phyloP scores from a whole-genome alignment of 768 basidiomycete genomes.

The Leucocoprinus leucothites region DNA sequence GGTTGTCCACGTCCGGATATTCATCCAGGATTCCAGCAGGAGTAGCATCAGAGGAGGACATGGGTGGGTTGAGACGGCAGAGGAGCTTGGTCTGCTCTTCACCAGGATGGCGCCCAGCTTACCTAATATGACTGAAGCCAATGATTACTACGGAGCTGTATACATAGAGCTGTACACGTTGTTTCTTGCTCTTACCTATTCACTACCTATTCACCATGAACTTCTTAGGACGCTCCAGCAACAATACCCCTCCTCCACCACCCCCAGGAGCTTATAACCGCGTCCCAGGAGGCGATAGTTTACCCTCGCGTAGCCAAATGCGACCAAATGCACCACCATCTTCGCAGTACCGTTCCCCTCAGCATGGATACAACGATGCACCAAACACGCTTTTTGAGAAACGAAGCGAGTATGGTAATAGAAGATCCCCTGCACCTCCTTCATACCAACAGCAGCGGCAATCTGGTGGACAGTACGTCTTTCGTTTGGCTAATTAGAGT shows the following conservation, averaged over 20 bases:
- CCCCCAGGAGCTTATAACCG: constrained; percentile 39
- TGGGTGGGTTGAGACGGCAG: neutral
- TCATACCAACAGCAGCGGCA: constrained; percentile 7
- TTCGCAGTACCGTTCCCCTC: constrained; percentile 36
- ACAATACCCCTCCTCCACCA: constrained; percentile 32
- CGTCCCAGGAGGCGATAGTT: constrained; percentile 24
- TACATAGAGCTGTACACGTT: neutral
- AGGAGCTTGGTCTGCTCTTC: too few relatives aligned
- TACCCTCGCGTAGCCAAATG: constrained; percentile 22
- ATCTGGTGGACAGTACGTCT: constrained; percentile 21
- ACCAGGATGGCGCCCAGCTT: neutral
- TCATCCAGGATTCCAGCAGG: constrained; percentile 18
- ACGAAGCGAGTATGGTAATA: constrained; percentile 17
- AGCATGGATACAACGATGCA: constrained; percentile 52
- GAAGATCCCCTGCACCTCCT: constrained; percentile 19
- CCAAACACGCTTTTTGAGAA: constrained; percentile 49
- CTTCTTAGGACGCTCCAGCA: constrained; percentile 43
- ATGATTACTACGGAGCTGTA: neutral
- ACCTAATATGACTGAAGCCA: neutral
- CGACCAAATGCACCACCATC: constrained; percentile 32
- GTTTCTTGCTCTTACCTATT: neutral
- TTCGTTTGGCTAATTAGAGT: neutral
- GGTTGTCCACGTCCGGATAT: constrained; percentile 42
- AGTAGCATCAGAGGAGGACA: neutral
- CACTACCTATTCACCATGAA: constrained; percentile 32